These are phyloP conservation scores for Pinus taeda DNA, from an alignment of 75 land plant genomes.

Conservation along the genomic window DNA sequence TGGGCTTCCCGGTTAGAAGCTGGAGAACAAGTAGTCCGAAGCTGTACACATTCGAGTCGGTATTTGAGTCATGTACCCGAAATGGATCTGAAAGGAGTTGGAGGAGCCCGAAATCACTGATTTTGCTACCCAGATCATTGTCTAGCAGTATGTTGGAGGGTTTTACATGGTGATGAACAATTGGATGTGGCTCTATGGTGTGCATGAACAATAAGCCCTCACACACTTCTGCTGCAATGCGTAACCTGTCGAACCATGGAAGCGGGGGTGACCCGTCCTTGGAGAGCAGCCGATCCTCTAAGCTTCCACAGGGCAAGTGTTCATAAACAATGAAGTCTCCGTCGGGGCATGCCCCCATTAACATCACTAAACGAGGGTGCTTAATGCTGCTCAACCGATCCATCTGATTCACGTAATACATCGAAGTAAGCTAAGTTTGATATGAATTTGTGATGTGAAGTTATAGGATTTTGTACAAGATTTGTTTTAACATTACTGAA, in stretches of 20 bases:
- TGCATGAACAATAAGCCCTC: constrained; percentile 12
- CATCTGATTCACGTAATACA: constrained; percentile 3
- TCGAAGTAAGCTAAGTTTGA: too few relatives aligned
- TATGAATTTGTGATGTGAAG: too few relatives aligned
- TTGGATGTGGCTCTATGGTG: constrained; percentile 3
- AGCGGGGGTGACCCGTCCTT: constrained; percentile 13
- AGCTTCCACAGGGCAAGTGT: constrained; percentile 30
- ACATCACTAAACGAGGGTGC: constrained; percentile 15
- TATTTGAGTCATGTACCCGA: too few relatives aligned
- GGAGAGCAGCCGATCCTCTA: constrained; percentile 21
- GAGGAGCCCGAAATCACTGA: constrained; percentile 23
- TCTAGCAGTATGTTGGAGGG: constrained; percentile 29
- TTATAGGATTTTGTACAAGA: too few relatives aligned
- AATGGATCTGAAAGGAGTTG: constrained; percentile 3
- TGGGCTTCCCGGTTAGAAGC: constrained; percentile 19
- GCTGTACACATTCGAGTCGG: constrained; percentile 6
- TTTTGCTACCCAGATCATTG: constrained; percentile 15
- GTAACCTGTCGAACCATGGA: constrained; percentile 9
- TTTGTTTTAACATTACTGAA: too few relatives aligned
- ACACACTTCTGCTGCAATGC: constrained; percentile 10
- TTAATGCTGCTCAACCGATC: constrained; percentile 8
- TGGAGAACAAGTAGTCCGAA: constrained; percentile 23
- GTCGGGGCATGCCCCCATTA: constrained; percentile 17
- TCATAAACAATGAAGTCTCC: constrained; percentile 17
- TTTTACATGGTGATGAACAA: constrained; percentile 25